Percentiles rank a stretch among this genome's conserved stretches.
These are phyloP conservation scores for Populus ilicifolia DNA, from an alignment of 345 rosid genomes.

Conservation along the genomic window DNA sequence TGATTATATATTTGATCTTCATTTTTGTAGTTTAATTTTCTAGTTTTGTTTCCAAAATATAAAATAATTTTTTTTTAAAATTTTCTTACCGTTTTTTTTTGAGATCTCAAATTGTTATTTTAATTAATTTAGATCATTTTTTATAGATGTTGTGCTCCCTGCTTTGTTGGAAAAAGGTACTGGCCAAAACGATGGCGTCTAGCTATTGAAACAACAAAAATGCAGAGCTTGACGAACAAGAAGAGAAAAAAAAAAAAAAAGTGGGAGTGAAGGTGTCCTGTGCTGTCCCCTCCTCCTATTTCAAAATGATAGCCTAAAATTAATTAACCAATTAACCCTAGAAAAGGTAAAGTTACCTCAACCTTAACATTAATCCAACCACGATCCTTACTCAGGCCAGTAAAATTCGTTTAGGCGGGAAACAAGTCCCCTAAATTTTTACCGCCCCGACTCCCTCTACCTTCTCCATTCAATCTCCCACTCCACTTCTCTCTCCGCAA, in stretches of 20 bases:
- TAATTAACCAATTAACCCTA: slow-evolving; percentile 21
- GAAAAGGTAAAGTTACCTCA: slow-evolving; percentile 1
- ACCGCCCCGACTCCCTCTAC: background rate
- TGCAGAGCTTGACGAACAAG: background rate
- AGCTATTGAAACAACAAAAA: background rate
- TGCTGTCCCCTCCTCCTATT: background rate
- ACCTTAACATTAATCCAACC: background rate
- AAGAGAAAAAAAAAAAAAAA: background rate
- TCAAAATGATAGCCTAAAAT: background rate
- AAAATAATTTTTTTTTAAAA: too few relatives aligned
- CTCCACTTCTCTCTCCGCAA: slow-evolving; percentile 1
- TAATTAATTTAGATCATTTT: too few relatives aligned
- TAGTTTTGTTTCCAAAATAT: too few relatives aligned
- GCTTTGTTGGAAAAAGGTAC: too few relatives aligned
- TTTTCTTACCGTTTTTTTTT: too few relatives aligned
- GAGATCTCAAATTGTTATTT: too few relatives aligned
- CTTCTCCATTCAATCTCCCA: background rate
- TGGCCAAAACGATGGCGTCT: background rate
- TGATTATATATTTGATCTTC: too few relatives aligned
- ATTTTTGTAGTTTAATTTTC: too few relatives aligned
- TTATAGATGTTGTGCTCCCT: too few relatives aligned
- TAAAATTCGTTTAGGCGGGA: slow-evolving; percentile 26
- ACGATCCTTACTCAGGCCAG: slow-evolving; percentile 2
- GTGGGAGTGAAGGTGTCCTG: background rate
- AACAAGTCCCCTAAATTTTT: slow-evolving; percentile 8